Conservation (phyloP, 2,329 filamentous ascomycete genomes). For the Rosellinia necatrix region DNA sequence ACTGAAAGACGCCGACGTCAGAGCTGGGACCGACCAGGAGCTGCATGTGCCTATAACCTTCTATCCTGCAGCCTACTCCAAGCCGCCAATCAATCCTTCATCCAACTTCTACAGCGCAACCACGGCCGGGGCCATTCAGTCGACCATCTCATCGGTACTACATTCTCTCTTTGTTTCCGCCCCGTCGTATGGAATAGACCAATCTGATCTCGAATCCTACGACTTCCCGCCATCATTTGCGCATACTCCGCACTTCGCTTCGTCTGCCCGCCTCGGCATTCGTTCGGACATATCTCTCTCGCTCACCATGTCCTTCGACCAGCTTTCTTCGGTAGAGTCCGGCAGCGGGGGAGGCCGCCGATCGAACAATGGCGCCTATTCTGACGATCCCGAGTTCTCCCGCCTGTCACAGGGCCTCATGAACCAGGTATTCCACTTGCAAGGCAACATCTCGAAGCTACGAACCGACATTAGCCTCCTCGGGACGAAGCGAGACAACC, state of each 20-base stretch:
- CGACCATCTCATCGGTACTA: neutral
- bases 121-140: neutral
- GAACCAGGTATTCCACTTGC: slow-evolving; percentile 86
- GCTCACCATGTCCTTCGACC: slow-evolving; percentile 83
- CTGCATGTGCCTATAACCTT: neutral
- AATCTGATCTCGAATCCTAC: neutral
- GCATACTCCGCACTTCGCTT: neutral
- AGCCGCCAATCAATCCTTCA: neutral
- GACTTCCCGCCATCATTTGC: neutral
- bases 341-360: slow-evolving; percentile 69
- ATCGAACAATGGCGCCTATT: slow-evolving; percentile 60
- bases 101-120: slow-evolving; percentile 3
- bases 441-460: slow-evolving; percentile 84
- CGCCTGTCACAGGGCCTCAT: slow-evolving; percentile 80
- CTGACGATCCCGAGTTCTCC: slow-evolving; percentile 92
- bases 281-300: neutral
- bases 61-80: neutral
- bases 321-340: slow-evolving; percentile 81
- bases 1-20: too few species aligned
- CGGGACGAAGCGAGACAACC: slow-evolving; percentile 89
- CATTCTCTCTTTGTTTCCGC: slow-evolving; percentile 3
- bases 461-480: slow-evolving; percentile 83
- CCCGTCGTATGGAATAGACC: neutral
- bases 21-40: too few species aligned
- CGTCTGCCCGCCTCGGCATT: neutral